Conservation (phyloP, 139 green algal genomes). For the Eudorina sp. region DNA sequence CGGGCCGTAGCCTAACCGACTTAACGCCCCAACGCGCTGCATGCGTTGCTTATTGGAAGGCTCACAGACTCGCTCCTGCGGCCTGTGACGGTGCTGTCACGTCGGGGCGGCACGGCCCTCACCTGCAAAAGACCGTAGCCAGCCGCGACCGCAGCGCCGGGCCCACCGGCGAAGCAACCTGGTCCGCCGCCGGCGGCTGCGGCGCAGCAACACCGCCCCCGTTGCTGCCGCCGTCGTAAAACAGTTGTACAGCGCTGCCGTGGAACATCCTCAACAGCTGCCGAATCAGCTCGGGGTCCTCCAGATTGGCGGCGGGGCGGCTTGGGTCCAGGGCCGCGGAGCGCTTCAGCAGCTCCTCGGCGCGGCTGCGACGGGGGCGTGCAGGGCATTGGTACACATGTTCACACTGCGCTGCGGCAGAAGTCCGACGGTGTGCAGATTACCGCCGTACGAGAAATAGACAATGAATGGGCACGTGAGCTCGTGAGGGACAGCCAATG, state of each 20-base stretch:
- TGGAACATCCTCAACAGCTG: conserved; percentile 77
- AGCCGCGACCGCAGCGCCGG: conserved; percentile 61
- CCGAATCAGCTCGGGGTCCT: background rate
- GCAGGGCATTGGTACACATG: too few species aligned
- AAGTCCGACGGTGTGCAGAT: too few species aligned
- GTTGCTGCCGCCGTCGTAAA: conserved; percentile 26
- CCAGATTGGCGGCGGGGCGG: conserved; percentile 21
- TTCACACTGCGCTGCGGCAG: too few species aligned
- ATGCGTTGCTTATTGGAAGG: too few species aligned
- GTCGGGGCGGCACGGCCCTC: too few species aligned
- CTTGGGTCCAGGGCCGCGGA: conserved; percentile 27
- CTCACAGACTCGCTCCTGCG: too few species aligned
- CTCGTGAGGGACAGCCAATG: too few species aligned
- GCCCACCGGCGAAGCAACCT: conserved; percentile 44
- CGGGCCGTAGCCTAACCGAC: too few species aligned
- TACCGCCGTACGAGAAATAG: too few species aligned
- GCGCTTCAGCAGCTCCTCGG: conserved; percentile 85
- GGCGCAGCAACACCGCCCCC: background rate
- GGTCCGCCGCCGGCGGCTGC: background rate
- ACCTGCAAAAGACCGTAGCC: conserved; percentile 55
- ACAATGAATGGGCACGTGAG: too few species aligned
- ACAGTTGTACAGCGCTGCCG: conserved; percentile 49
- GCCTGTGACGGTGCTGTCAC: too few species aligned
- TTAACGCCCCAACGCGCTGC: too few species aligned
- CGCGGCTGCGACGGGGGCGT: conserved; percentile 70